Evolutionary conservation across 1,284 basidiomycete genomes (phyloP).

Genomic region (Takashimella koratensis): DNA sequence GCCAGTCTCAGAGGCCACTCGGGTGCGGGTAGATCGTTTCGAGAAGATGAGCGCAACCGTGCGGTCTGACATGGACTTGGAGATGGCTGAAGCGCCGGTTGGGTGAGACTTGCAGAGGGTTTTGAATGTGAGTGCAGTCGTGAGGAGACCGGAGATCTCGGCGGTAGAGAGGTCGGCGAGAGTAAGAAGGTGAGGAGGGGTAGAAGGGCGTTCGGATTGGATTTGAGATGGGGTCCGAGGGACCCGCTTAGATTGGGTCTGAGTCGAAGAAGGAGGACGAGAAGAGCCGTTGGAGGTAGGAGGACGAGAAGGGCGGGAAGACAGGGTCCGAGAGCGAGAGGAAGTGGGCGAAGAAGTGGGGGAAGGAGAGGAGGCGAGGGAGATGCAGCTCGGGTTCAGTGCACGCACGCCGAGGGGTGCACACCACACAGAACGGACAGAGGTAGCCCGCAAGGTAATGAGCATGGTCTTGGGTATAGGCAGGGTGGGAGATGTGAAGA

Average conservation of each 20-base stretch:
- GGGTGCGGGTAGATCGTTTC: slow-evolving; percentile 89
- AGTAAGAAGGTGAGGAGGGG: slow-evolving; percentile 40
- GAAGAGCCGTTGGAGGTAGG: neutral
- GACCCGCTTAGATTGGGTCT: neutral
- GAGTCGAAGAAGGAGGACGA: neutral
- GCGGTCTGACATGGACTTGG: slow-evolving; percentile 66
- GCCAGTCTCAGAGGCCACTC: slow-evolving; percentile 82
- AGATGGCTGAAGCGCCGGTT: slow-evolving; percentile 8
- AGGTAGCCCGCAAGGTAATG: neutral
- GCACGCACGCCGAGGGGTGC: too few relatives aligned
- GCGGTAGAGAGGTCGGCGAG: slow-evolving; percentile 42
- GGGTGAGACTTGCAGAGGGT: slow-evolving; percentile 23
- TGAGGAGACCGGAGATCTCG: slow-evolving; percentile 36
- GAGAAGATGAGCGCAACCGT: slow-evolving; percentile 85
- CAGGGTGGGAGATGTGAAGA: slow-evolving; percentile 1
- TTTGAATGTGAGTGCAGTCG: slow-evolving; percentile 38
- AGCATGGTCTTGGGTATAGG: slow-evolving; percentile 1
- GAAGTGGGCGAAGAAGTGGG: neutral
- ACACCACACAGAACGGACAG: too few relatives aligned
- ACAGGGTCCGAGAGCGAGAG: neutral
- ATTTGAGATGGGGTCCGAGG: neutral
- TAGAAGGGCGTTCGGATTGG: neutral
- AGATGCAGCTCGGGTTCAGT: neutral
- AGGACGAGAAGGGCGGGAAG: neutral
- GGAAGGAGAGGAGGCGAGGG: neutral